Conservation (phyloP, 2,329 filamentous ascomycete genomes). For the Arthrobotrys entomopaga region DNA sequence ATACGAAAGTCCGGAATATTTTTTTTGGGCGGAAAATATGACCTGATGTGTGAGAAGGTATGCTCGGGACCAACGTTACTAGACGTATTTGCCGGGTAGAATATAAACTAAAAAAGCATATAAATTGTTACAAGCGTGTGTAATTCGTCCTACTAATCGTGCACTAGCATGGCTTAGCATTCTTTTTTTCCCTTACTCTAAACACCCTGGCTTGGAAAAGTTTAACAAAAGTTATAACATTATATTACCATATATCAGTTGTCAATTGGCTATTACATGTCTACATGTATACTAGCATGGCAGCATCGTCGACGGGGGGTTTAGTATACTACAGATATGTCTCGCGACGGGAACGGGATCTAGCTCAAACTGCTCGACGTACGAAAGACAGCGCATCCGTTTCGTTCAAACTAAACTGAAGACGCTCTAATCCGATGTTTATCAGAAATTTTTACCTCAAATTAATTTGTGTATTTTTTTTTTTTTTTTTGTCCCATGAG, state of each 20-base stretch:
- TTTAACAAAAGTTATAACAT: neutral
- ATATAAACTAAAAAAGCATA: too few relatives aligned
- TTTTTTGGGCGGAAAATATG: constrained; percentile 11
- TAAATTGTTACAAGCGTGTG: neutral
- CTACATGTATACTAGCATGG: constrained; percentile 3
- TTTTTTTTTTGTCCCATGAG: too few relatives aligned
- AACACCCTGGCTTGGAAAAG: neutral
- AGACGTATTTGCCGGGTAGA: too few relatives aligned
- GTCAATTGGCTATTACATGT: constrained; percentile 2
- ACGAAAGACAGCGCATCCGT: constrained; percentile 48
- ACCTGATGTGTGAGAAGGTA: neutral
- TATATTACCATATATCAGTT: too few relatives aligned
- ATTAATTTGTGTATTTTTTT: neutral
- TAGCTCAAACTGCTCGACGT: constrained; percentile 10
- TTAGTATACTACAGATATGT: constrained; percentile 30
- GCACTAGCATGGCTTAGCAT: constrained; percentile 29
- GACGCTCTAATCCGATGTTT: constrained; percentile 24
- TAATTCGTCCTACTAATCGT: constrained; percentile 13
- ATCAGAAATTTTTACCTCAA: constrained; percentile 39
- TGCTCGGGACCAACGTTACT: neutral
- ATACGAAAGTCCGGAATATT: constrained; percentile 3
- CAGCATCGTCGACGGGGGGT: neutral
- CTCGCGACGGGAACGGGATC: constrained; percentile 52
- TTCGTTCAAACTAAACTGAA: constrained; percentile 19
- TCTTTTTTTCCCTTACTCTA: neutral